A percentile compares a stretch with the other conserved stretches of the same genome.
These are phyloP conservation scores for Arthonia radiata DNA, from an alignment of 495 filamentous ascomycete genomes.

Conservation along the genomic window DNA sequence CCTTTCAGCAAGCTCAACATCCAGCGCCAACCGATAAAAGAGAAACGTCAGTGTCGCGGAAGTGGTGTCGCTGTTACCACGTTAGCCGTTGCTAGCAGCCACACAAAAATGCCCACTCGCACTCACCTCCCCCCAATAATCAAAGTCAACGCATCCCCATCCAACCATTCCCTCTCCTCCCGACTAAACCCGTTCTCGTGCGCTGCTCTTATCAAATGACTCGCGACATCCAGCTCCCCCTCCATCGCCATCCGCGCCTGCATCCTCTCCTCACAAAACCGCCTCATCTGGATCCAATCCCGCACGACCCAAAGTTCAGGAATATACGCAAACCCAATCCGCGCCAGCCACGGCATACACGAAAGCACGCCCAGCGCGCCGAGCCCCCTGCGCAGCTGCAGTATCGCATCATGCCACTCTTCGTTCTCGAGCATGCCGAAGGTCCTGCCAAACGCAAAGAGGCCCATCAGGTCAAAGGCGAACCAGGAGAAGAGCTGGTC, in stretches of 20 bases:
- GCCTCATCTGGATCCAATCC: slow-evolving; percentile 12
- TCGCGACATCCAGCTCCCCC: slow-evolving; percentile 4
- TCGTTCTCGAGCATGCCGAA: slow-evolving; percentile 17
- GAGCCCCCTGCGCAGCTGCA: slow-evolving; percentile 12
- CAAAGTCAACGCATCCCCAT: not conserved
- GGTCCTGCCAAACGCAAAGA: slow-evolving; percentile 17
- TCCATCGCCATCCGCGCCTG: slow-evolving; percentile 8
- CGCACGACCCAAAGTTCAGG: slow-evolving; percentile 10
- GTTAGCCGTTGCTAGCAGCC: too few relatives aligned
- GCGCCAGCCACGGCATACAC: slow-evolving; percentile 17
- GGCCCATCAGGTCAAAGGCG: slow-evolving; percentile 20
- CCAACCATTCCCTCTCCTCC: slow-evolving; percentile 4
- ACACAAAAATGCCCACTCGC: too few relatives aligned
- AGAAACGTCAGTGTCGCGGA: slow-evolving; percentile 6
- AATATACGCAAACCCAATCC: slow-evolving; percentile 8
- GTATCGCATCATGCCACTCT: slow-evolving; percentile 13
- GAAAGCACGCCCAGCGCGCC: slow-evolving; percentile 13
- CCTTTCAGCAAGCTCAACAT: slow-evolving; percentile 4
- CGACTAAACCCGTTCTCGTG: too few relatives aligned
- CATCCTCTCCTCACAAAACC: slow-evolving; percentile 15
- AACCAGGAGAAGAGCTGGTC: slow-evolving; percentile 15
- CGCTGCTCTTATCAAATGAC: too few relatives aligned
- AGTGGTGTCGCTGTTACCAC: slow-evolving; percentile 12
- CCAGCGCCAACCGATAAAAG: slow-evolving; percentile 7
- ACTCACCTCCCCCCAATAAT: slow-evolving; percentile 6